Evolutionary conservation across 169 alveolate genomes (phyloP), one percentile per base, ranked within the genome.

Genomic region (Plasmodium blacklocki): DNA sequence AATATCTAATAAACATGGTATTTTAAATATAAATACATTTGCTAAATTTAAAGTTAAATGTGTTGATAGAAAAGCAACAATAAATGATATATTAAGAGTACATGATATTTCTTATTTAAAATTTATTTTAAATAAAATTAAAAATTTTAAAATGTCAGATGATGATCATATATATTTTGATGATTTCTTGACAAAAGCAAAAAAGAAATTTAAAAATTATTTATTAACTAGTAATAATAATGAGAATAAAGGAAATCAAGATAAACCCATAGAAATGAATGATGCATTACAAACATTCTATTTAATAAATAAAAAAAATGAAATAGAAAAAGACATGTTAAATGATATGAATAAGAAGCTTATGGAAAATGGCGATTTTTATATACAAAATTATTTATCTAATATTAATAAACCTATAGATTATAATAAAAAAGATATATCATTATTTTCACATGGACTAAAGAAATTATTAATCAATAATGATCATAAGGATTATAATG

Each of bases 81-180:
- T 97, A 19, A 96, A 97, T 39, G 99, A 98, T 92, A 94, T 98
- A 21, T 93, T 98, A 80, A 91, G 99, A 89, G 99, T 98, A 3
- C 99, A 98, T 88, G 99, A 98, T 72, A 95, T 96, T 83, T 96
- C 96, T 49, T 98, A 98, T 86, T 89, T 98, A 49, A 93, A 92
- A 75, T 95, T 94, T 70, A 74, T 96, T 49, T 78, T 94, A 62
- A 90, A 86, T 94, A 93, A 83, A 71, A 88, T 52, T 66, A 66
- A 63, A 80, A 88, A 29, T 80, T 88, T 43, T 73, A 62, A 64
- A 19, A 43, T 14, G 21, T n/a, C 93, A 88, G 68, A 89, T 54
- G 14, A 39, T 94, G 43, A 78, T 95, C 56, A 91, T 89, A 45
- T 83, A 85, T 60, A 73, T 94, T 95, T 62, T 56, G 88, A 93